phyloP scores from a whole-genome alignment of 2,329 filamentous ascomycete genomes.

The Ustilaginoidea virens region DNA sequence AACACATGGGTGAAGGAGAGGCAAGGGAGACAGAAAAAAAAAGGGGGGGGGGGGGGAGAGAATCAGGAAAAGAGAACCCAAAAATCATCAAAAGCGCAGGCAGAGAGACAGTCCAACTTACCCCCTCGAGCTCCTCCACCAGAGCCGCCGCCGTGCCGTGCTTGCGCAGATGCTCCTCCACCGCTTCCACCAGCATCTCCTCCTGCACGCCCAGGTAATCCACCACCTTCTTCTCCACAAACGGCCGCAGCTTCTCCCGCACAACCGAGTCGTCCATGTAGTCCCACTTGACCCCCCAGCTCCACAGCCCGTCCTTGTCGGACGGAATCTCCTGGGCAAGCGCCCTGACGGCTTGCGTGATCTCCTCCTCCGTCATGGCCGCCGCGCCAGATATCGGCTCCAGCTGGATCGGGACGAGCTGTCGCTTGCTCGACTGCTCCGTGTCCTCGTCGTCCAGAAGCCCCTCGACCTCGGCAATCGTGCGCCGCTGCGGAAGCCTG shows the following conservation, averaged over 20 bases:
- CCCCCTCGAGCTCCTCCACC: constrained; percentile 71
- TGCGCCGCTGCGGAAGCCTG: constrained; percentile 48
- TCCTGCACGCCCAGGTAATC: constrained; percentile 95
- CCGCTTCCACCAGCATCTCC: constrained; percentile 83
- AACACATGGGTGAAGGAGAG: neutral
- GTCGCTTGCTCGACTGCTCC: constrained; percentile 51
- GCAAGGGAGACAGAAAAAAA: neutral
- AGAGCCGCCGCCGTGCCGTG: constrained; percentile 63
- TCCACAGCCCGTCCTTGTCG: constrained; percentile 75
- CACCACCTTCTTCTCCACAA: constrained; percentile 96
- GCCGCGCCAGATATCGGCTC: constrained; percentile 48
- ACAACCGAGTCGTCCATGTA: constrained; percentile 71
- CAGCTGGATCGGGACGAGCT: constrained; percentile 70
- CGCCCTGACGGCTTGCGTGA: constrained; percentile 63
- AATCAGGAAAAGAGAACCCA: no score
- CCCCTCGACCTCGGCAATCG: constrained; percentile 85
- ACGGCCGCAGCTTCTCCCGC: constrained; percentile 75
- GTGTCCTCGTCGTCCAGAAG: constrained; percentile 92
- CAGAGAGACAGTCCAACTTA: constrained; percentile 28
- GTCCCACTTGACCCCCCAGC: constrained; percentile 88
- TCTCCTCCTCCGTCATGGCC: constrained; percentile 71
- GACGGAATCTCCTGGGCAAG: constrained; percentile 83
- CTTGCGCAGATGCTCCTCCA: constrained; percentile 71
- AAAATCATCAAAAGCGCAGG: neutral
- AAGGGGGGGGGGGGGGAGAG: no score